Evolutionary conservation across 345 rosid species (phyloP).

Genomic region (Aquilaria sinensis): DNA sequence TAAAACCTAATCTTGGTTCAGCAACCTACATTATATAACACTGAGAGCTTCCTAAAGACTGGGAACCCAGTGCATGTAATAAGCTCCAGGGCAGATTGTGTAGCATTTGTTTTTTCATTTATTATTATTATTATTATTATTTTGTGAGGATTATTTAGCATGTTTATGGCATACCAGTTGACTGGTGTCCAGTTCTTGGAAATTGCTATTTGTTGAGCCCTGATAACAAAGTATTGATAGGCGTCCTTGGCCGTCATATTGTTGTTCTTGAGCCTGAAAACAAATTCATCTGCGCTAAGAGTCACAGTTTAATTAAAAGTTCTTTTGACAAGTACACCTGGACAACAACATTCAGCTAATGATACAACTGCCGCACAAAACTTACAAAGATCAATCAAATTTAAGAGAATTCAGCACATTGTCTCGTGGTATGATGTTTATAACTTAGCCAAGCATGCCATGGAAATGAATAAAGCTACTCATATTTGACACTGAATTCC

Average conservation of each 20-base stretch:
- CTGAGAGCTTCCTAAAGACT: neutral
- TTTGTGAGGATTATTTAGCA: neutral
- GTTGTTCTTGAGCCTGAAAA: conserved; percentile 62
- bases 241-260: conserved; percentile 66
- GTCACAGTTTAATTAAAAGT: neutral
- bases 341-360: neutral
- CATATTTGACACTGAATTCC: no score
- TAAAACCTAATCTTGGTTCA: neutral
- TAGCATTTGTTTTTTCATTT: neutral
- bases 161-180: conserved; percentile 51
- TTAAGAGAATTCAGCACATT: no score
- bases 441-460: no score
- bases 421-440: neutral
- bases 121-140: no score
- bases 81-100: neutral
- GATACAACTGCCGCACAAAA: no score
- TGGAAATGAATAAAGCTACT: no score
- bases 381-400: no score
- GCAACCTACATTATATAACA: neutral
- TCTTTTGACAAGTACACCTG: no score
- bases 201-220: conserved; percentile 80
- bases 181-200: conserved; percentile 75
- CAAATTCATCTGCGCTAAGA: conserved; percentile 9
- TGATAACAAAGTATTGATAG: conserved; percentile 71
- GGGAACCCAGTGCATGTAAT: neutral